phyloP scores from a whole-genome alignment of 1,284 basidiomycete genomes.

The Ustilago xerochloae region DNA sequence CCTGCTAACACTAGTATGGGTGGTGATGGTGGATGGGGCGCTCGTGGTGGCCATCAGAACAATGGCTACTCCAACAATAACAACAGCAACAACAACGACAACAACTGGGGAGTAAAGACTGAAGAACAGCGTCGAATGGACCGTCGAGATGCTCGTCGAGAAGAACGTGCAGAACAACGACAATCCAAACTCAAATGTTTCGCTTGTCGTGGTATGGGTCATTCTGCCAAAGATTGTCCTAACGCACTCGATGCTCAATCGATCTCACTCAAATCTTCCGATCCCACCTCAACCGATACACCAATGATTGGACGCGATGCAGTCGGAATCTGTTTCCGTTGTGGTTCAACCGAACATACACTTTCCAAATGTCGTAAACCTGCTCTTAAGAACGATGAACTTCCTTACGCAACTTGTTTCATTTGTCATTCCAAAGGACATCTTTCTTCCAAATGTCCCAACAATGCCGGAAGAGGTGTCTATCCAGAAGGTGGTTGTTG shows the following conservation, averaged over 20 bases:
- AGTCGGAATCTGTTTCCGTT: constrained; percentile 72
- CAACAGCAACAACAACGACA: constrained; percentile 1
- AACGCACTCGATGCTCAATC: constrained; percentile 52
- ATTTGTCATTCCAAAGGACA: constrained; percentile 82
- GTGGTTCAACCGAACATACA: constrained; percentile 82
- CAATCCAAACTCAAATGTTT: constrained; percentile 79
- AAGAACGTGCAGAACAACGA: constrained; percentile 77
- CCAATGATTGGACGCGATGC: constrained; percentile 65
- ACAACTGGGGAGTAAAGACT: constrained; percentile 14
- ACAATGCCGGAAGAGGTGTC: constrained; percentile 82
- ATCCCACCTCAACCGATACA: constrained; percentile 25
- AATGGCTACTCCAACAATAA: background rate
- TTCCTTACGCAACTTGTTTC: constrained; percentile 91
- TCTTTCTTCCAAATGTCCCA: constrained; percentile 81
- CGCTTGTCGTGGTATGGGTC: constrained; percentile 85
- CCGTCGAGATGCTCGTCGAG: constrained; percentile 73
- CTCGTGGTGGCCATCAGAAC: constrained; percentile 22
- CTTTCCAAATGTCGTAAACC: constrained; percentile 80
- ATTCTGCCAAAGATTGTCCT: constrained; percentile 83
- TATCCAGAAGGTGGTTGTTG: constrained; percentile 95
- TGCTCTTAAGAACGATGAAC: constrained; percentile 70
- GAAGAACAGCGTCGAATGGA: constrained; percentile 53
- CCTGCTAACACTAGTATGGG: background rate
- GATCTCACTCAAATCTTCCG: constrained; percentile 26
- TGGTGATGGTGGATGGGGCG: constrained; percentile 37